Evolutionary conservation across 129 eudicot species (phyloP).

Genomic region (Escallonia rubra): DNA sequence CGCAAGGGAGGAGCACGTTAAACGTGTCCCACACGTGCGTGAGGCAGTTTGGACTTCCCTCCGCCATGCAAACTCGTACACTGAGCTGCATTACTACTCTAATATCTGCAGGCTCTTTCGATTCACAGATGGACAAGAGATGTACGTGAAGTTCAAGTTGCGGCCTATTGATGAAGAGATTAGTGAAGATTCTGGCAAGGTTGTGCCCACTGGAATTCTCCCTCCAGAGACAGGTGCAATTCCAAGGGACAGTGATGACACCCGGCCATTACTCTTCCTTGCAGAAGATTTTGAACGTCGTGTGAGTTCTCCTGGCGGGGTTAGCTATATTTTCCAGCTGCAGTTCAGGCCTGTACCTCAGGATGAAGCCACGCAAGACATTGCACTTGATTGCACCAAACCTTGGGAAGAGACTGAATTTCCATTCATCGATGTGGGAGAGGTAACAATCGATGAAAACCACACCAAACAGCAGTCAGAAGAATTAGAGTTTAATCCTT

Average conservation of each 20-base stretch:
- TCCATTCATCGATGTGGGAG: slow-evolving; percentile 65
- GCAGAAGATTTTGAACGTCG: slow-evolving; percentile 70
- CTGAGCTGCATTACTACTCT: slow-evolving; percentile 73
- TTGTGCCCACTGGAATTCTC: slow-evolving; percentile 63
- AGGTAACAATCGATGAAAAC: slow-evolving; percentile 49
- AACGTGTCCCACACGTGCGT: slow-evolving; percentile 70
- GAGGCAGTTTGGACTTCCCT: slow-evolving; percentile 82
- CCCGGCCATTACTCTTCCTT: slow-evolving; percentile 63
- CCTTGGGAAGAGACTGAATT: slow-evolving; percentile 69
- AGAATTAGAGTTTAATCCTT: slow-evolving; percentile 66
- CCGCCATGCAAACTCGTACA: slow-evolving; percentile 51
- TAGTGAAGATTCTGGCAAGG: slow-evolving; percentile 61
- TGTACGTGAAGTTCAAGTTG: slow-evolving; percentile 74
- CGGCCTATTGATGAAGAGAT: slow-evolving; percentile 55
- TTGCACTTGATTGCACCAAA: slow-evolving; percentile 70
- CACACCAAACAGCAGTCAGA: slow-evolving; percentile 54
- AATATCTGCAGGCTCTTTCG: slow-evolving; percentile 69
- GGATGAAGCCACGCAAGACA: slow-evolving; percentile 48
- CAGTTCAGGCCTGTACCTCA: slow-evolving; percentile 54
- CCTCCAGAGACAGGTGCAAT: slow-evolving; percentile 94
- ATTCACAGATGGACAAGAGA: slow-evolving; percentile 68
- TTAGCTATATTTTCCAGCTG: slow-evolving; percentile 57
- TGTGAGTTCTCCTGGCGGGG: slow-evolving; percentile 66
- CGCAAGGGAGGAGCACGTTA: slow-evolving; percentile 73
- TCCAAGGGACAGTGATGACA: slow-evolving; percentile 59